Percentiles rank a stretch among this genome's conserved stretches.
These are phyloP conservation scores for Trichosporon coremiiforme DNA, from an alignment of 1,284 basidiomycete species.

Conservation along the genomic window DNA sequence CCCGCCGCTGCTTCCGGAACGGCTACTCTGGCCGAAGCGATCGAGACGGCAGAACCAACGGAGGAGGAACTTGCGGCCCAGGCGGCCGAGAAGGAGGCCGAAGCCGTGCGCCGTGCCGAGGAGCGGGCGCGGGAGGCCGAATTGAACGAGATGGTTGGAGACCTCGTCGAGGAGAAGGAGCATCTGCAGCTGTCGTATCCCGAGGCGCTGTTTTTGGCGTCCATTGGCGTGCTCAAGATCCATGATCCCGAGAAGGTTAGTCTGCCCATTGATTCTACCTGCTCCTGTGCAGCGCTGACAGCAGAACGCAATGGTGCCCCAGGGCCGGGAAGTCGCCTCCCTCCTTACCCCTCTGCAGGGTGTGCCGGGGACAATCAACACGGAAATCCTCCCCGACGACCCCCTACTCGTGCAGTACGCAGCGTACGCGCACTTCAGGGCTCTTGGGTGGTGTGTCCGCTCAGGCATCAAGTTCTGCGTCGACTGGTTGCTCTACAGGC, in stretches of 20 bases:
- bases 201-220: constrained; percentile 88
- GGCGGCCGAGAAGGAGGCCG: background rate
- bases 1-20: background rate
- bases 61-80: background rate
- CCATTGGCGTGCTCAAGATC: constrained; percentile 79
- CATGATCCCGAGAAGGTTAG: constrained; percentile 67
- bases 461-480: constrained; percentile 96
- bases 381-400: constrained; percentile 66
- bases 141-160: constrained; percentile 56
- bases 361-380: constrained; percentile 20
- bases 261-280: constrained; percentile 43
- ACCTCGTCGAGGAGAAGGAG: constrained; percentile 69
- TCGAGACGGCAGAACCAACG: background rate
- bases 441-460: constrained; percentile 97
- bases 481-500: constrained; percentile 91
- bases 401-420: constrained; percentile 90
- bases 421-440: constrained; percentile 92
- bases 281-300: too few relatives aligned
- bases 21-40: background rate
- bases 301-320: constrained; percentile 15
- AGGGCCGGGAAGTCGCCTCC: background rate
- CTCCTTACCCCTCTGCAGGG: constrained; percentile 46
- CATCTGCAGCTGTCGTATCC: constrained; percentile 88
- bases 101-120: background rate
- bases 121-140: constrained; percentile 66